Percentiles rank a stretch among this genome's conserved stretches.
phyloP scores from a whole-genome alignment of 2,329 filamentous ascomycete species.

The Xylariaceae sp. region DNA sequence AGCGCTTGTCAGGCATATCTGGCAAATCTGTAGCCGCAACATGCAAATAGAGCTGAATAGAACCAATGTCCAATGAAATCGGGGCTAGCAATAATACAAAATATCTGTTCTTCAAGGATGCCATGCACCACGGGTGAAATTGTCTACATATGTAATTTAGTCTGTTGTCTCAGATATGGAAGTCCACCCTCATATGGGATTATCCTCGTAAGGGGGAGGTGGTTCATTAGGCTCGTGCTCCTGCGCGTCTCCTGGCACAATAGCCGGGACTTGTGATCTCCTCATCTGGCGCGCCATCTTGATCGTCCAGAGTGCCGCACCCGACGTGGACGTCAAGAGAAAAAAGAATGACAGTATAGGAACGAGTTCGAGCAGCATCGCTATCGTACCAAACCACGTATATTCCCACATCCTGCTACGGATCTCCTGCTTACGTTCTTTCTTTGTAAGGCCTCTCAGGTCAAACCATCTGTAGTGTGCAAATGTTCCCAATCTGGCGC shows the following conservation, averaged over 20 bases:
- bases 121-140: no score
- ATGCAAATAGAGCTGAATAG: no score
- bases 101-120: no score
- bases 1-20: no score
- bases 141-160: no score
- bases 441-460: conserved; percentile 72
- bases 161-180: neutral
- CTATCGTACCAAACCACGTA: conserved; percentile 88
- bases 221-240: conserved; percentile 37
- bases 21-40: no score
- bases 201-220: conserved; percentile 43
- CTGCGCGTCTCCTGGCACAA: conserved; percentile 11
- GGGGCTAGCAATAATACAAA: no score
- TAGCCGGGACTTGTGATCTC: conserved; percentile 12
- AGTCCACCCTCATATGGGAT: conserved; percentile 36
- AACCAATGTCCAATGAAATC: no score
- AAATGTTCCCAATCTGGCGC: conserved; percentile 82
- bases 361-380: conserved; percentile 82
- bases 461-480: conserved; percentile 92
- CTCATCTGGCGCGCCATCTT: conserved; percentile 67
- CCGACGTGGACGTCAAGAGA: conserved; percentile 81
- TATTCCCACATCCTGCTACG: conserved; percentile 76
- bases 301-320: conserved; percentile 83
- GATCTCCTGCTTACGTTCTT: conserved; percentile 72
- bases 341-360: conserved; percentile 94